phyloP scores from a whole-genome alignment of 1,284 basidiomycete genomes.

The Tilletia walkeri region DNA sequence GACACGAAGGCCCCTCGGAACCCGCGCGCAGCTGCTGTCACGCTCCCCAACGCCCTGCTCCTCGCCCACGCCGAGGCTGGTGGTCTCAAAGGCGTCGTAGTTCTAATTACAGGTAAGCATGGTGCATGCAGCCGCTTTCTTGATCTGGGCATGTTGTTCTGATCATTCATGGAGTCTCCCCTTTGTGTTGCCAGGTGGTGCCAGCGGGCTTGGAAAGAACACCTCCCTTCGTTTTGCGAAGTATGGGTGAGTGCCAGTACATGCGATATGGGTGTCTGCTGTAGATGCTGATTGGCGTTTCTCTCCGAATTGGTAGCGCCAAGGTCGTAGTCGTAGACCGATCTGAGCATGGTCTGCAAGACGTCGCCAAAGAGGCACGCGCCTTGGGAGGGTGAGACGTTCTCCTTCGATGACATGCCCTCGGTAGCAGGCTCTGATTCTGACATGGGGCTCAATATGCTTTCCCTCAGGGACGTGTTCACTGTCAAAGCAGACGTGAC shows the following conservation, averaged over 20 bases:
- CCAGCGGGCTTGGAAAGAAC: slow-evolving; percentile 64
- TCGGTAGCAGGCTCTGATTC: too few relatives aligned
- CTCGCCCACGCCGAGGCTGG: slow-evolving; percentile 52
- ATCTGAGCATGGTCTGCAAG: slow-evolving; percentile 58
- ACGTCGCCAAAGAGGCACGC: slow-evolving; percentile 59
- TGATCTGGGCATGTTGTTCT: background rate
- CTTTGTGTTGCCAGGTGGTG: slow-evolving; percentile 58
- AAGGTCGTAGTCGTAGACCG: slow-evolving; percentile 65
- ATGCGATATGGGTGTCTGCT: too few relatives aligned
- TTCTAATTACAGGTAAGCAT: slow-evolving; percentile 62
- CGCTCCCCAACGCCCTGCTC: slow-evolving; percentile 6
- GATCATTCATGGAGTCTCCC: slow-evolving; percentile 4
- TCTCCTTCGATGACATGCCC: background rate
- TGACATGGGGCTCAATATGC: background rate
- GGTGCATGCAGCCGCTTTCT: background rate
- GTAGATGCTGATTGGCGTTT: background rate
- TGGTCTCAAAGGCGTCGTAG: slow-evolving; percentile 62
- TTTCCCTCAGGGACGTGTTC: slow-evolving; percentile 58
- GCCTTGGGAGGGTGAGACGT: slow-evolving; percentile 60
- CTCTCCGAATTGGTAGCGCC: slow-evolving; percentile 57
- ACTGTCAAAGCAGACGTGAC: slow-evolving; percentile 62
- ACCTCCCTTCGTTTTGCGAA: slow-evolving; percentile 60
- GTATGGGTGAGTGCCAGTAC: slow-evolving; percentile 58
- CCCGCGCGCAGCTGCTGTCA: slow-evolving; percentile 10
- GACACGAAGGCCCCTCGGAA: background rate